A percentile compares a stretch with the other conserved stretches of the same genome.
phyloP scores from a whole-genome alignment of 352 stramenopile species.

The Phytophthora pistaciae region DNA sequence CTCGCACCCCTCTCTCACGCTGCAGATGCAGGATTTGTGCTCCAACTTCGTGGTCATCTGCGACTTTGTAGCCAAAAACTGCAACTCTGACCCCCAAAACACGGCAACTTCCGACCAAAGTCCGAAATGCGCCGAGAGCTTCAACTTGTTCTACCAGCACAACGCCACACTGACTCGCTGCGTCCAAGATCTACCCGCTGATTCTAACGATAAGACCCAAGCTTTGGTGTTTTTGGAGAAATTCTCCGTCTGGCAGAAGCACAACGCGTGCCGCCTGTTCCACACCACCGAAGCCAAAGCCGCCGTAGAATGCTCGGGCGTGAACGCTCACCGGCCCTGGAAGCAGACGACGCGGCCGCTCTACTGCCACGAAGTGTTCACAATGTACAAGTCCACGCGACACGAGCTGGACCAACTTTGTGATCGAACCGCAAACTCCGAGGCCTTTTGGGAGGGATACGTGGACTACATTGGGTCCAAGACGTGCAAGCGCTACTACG shows the following conservation, averaged over 20 bases:
- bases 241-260: conserved; percentile 60
- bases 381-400: conserved; percentile 54
- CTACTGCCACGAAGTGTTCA: conserved; percentile 69
- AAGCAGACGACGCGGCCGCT: conserved; percentile 55
- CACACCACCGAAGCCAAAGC: conserved; percentile 58
- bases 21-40: conserved; percentile 42
- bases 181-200: conserved; percentile 21
- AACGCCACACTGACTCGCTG: conserved; percentile 50
- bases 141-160: conserved; percentile 60
- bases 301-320: conserved; percentile 49
- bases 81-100: conserved; percentile 16
- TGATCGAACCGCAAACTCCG: conserved; percentile 45
- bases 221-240: conserved; percentile 45
- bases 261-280: conserved; percentile 59
- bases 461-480: conserved; percentile 60
- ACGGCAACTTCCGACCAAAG: conserved; percentile 1
- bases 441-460: conserved; percentile 71
- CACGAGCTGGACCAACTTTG: conserved; percentile 59
- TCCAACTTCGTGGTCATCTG: conserved; percentile 50
- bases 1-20: not conserved
- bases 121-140: conserved; percentile 53
- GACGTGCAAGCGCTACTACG: conserved; percentile 73
- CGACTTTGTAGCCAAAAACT: conserved; percentile 50
- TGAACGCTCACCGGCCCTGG: conserved; percentile 54
- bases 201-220: conserved; percentile 22